Base-by-base conservation (phyloP, 1,284 basidiomycete species). In the Austroboletus novae-zelandiae region DNA sequence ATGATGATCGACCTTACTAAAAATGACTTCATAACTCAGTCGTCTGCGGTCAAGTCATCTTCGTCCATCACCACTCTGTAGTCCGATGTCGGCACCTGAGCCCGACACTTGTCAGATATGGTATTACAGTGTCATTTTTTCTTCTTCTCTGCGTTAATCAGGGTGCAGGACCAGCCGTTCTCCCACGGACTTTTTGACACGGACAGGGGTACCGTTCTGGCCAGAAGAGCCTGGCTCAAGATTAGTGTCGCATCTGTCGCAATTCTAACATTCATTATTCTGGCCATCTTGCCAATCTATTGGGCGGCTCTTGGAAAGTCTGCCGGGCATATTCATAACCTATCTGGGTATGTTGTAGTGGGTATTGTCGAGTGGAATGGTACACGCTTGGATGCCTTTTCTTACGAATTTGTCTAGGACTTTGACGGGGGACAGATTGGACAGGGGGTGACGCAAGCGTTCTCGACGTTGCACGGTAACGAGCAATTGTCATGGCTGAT, bases 381-480 rank as follows among this genome's bases (percentile, higher is more conserved):
- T 27, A 10, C 35, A 9, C 18, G 17, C 17, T 36, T 10, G 9
- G 35, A 18, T 8, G 1, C 10, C n/a, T 43, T 42, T 9, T 20
- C 43, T 52, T 3, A 52, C 9, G 20, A 17, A 11, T 40, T 9
- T 40, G 9, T 18, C 13, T 44, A 82, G 80, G 78, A 83, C 57
- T 83, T 81, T 53, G 81, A 83, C 48, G 76, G 75, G 14, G 73
- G 67, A 10, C 49, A 61, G 9, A 62, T 81, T 17, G 79, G 81
- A 4, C 65, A 71, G 41, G 57, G 60, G 0, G 73, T 81, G n/a
- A 63, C 64, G 1, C 55, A 65, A 50, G 60, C 63, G 6, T 57
- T 80, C 8, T 62, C 62, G n/a, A 57, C 54, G 5, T 48, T 68
- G 10, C 56, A 61, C 40, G 44, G 47, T 43, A 30, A 40, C 25